Base-by-base conservation (phyloP, 2,329 filamentous ascomycete genomes). In the Hymenoscyphus occultus region DNA sequence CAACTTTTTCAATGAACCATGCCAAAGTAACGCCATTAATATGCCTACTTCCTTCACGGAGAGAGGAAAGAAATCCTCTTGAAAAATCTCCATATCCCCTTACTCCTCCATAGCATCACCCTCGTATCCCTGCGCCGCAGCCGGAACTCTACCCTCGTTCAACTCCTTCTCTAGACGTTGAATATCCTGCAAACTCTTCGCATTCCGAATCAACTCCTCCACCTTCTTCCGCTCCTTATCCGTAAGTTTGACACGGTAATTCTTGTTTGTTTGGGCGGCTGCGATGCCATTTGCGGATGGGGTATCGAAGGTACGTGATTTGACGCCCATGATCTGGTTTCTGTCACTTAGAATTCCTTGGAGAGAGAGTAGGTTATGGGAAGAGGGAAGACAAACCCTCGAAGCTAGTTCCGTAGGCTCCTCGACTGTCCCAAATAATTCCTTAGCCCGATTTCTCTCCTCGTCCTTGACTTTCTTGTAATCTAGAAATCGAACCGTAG, bases 101-200 rank as follows among this genome's bases (percentile, higher is more conserved):
- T 65, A 89, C 73, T 88, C 85, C 77, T 89, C 85, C 86, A 89
- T 89, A 14, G 77, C 79, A 70, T 84, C 83, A 22, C 48, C 48
- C 51, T 80, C 82, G 57, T 80, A 81, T 42, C 79, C 74, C 42
- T 85, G 81, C 39, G 88, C 84, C 35, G 88, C 90, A 40, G 84
- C 83, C 2, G 94, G 94, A 77, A 98, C 83, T 74, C 91, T 83
- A 1, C 95, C 95, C 77, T 98, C 94, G 68, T 91, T 91, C 70
- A 98, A 80, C 78, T 95, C 92, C 81, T 94, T 96, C 81, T 99
- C 95, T 75, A 99, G 77, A 71, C 87, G 84, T 64, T 92, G 89
- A 75, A 99, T 96, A 80, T 98, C 95, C 71, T 93, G 90, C 74
- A 99, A 77, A 74, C 90, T 96, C 77, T 90, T 93, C 5, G 95